Conservation (phyloP, 345 rosid species). For the Chamaenerion angustifolium region DNA sequence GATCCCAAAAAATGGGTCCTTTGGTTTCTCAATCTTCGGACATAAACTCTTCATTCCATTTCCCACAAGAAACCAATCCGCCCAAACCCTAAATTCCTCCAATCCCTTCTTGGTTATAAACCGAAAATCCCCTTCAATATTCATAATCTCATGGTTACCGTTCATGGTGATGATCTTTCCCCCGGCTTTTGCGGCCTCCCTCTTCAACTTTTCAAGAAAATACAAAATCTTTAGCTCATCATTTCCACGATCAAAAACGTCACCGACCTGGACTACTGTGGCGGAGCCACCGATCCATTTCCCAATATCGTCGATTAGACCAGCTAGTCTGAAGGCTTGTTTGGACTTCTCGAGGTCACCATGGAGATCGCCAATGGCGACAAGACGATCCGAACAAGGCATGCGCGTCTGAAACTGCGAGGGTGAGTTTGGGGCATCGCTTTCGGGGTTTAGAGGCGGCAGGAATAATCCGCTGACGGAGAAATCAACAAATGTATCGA, state of each 20-base stretch:
- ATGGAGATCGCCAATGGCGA: conserved; percentile 86
- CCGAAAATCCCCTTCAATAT: conserved; percentile 68
- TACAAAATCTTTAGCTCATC: conserved; percentile 74
- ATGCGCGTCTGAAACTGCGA: conserved; percentile 22
- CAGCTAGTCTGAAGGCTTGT: conserved; percentile 56
- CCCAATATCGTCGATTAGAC: conserved; percentile 47
- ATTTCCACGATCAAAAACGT: conserved; percentile 82
- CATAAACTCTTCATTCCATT: conserved; percentile 51
- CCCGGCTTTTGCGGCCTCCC: conserved; percentile 48
- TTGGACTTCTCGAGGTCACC: conserved; percentile 65
- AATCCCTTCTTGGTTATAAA: conserved; percentile 48
- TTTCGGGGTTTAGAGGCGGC: conserved; percentile 15
- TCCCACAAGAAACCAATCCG: conserved; percentile 60
- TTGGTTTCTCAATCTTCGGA: conserved; percentile 30
- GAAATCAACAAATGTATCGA: conserved; percentile 75
- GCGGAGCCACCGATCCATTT: conserved; percentile 70
- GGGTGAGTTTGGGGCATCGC: conserved; percentile 5
- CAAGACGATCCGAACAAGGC: conserved; percentile 44
- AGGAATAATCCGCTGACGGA: conserved; percentile 51
- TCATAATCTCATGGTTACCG: conserved; percentile 97
- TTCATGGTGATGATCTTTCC: conserved; percentile 68
- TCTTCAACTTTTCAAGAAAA: conserved; percentile 61
- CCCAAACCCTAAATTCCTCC: conserved; percentile 61
- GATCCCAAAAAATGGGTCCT: conserved; percentile 50
- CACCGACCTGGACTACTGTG: conserved; percentile 67